Evolutionary conservation across 805 yeast species (phyloP).

Genomic region (Danielozyma ontarioensis): DNA sequence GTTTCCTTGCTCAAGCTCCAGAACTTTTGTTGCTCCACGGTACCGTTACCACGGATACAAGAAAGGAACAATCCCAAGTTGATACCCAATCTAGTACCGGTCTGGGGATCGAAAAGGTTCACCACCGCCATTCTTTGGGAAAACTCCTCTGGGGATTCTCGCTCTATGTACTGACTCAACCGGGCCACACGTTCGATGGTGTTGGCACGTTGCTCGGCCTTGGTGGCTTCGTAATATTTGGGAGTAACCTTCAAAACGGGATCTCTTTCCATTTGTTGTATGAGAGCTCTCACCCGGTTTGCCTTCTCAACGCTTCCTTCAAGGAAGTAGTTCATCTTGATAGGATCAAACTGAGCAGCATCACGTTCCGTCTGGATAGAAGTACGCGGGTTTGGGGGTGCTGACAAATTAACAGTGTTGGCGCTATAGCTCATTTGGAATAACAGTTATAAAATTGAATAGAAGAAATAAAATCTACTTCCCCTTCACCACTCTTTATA

Average conservation of each 20-base stretch:
- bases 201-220: slow-evolving; percentile 12
- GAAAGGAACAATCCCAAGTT: slow-evolving; percentile 15
- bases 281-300: slow-evolving; percentile 4
- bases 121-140: slow-evolving; percentile 7
- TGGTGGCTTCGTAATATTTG: slow-evolving; percentile 11
- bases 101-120: slow-evolving; percentile 12
- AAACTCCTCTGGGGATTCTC: slow-evolving; percentile 4
- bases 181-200: slow-evolving; percentile 14
- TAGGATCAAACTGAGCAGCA: slow-evolving; percentile 13
- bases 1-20: slow-evolving; percentile 14
- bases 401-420: slow-evolving; percentile 12
- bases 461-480: too few species aligned
- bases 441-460: too few species aligned
- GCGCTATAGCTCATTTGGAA: slow-evolving; percentile 3
- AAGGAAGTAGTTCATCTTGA: slow-evolving; percentile 19
- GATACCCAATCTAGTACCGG: slow-evolving; percentile 14
- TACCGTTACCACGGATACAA: slow-evolving; percentile 17
- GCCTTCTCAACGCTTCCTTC: slow-evolving; percentile 17
- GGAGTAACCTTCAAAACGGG: slow-evolving; percentile 8
- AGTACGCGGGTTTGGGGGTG: slow-evolving; percentile 18
- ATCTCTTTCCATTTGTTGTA: slow-evolving; percentile 14
- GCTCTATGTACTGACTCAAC: slow-evolving; percentile 13
- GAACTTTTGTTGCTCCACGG: slow-evolving; percentile 10
- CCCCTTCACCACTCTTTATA: too few species aligned
- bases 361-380: slow-evolving; percentile 16